These are phyloP conservation scores for Brassica carinata DNA, from an alignment of 345 rosid genomes.

Conservation along the genomic window DNA sequence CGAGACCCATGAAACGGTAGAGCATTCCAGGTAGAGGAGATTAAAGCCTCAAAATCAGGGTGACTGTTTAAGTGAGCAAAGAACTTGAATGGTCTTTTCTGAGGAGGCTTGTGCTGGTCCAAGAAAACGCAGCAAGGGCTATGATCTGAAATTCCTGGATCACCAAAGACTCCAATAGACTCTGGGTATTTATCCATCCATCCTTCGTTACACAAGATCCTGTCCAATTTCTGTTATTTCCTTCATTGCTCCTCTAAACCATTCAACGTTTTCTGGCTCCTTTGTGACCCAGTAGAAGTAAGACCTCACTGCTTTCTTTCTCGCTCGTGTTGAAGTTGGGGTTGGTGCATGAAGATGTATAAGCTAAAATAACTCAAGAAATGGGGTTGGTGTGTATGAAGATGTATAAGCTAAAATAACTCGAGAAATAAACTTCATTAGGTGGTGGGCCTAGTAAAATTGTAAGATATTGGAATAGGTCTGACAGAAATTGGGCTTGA, in stretches of 20 bases:
- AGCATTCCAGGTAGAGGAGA: no score
- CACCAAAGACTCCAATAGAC: no score
- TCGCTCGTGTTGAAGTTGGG: background rate
- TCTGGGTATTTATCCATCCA: no score
- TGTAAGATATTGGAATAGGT: background rate
- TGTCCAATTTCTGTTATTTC: background rate
- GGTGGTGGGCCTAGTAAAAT: background rate
- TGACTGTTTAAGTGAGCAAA: no score
- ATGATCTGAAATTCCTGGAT: no score
- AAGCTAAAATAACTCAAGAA: no score
- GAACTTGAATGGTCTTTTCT: no score
- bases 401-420: background rate
- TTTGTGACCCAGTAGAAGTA: background rate
- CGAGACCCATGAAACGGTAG: no score
- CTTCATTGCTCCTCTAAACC: background rate
- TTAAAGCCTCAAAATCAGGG: no score
- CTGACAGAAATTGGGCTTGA: background rate
- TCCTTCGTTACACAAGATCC: no score
- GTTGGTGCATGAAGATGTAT: background rate
- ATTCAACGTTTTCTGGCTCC: background rate
- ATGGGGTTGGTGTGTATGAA: background rate
- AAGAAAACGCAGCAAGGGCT: no score
- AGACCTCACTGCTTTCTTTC: background rate
- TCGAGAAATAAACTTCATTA: background rate
- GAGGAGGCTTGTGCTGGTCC: no score